These are phyloP conservation scores for Chenopodium quinoa DNA, from an alignment of 148 eudicot species.

Conservation along the genomic window DNA sequence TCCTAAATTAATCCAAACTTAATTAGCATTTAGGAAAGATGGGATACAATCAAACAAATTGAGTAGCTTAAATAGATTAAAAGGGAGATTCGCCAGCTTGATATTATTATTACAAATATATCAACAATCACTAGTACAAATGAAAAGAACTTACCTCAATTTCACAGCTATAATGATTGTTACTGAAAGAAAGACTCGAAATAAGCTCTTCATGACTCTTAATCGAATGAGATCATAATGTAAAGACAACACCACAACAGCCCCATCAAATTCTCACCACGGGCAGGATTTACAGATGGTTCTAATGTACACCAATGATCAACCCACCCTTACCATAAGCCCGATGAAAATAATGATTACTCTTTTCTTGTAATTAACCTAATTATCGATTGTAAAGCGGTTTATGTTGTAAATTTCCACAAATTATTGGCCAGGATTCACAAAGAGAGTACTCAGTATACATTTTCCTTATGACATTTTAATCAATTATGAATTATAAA, in stretches of 20 bases:
- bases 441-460: background rate
- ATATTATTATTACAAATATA: background rate
- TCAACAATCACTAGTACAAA: background rate
- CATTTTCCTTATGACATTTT: background rate
- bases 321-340: background rate
- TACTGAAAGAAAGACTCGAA: background rate
- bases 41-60: too few relatives aligned
- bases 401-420: too few relatives aligned
- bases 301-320: background rate
- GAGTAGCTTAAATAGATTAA: background rate
- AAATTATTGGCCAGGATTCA: background rate
- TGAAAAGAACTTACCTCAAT: background rate
- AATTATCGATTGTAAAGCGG: background rate
- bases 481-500: background rate
- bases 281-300: background rate
- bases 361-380: background rate
- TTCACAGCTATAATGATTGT: background rate
- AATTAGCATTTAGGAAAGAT: too few relatives aligned
- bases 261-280: background rate
- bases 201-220: background rate
- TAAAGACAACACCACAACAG: background rate
- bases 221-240: background rate
- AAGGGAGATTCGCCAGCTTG: background rate
- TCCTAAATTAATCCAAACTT: too few relatives aligned
- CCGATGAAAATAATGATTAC: background rate